Base-by-base conservation (phyloP, 2,329 filamentous ascomycete species). In the Fusarium drepaniforme region DNA sequence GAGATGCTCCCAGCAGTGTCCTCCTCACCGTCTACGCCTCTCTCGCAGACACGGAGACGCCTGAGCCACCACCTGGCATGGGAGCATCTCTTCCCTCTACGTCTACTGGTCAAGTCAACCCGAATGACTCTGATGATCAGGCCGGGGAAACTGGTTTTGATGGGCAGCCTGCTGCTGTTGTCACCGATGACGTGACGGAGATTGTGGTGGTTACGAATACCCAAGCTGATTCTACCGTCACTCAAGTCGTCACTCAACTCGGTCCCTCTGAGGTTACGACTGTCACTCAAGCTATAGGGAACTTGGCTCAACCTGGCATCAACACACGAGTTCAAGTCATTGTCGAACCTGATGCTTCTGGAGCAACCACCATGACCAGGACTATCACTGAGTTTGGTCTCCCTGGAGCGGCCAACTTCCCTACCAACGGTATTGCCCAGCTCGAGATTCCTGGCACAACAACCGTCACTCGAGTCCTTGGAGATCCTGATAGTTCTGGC, bases 1-100 rank as follows among this genome's bases (percentile, higher is more conserved):
- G 80, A 37, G 82, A 81, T 15, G 75, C 77, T 4, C 79, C 81
- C 11, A 71, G 73, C 66, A 79, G 75, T 46, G 75, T 81, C 44
- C 81, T 87, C 8, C 80, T 88, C 21, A 87, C 83, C 3, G 78
- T 88, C 15, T 88, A 88, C 79, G 85, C 80, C 53, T 79, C 82
- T 65, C 71, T 85, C 15, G 68, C 73, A 28, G 75, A 77, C 37
- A 80, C 82, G 28, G 35, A 68, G 69, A 5, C 71, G 73, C 35
- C 82, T 75, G 35, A 79, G 75, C 1, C 78, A 67, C 85, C 86
- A 1, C 85, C 85, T 2, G 80, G 76, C 23, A 80, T 80, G 81
- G 80, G 74, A 18, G 70, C 71, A 5, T 33, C 64, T 33, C 56
- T 30, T 8, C 58, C 40, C 8, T 46, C 53, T 59, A 30, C 49